phyloP scores from a whole-genome alignment of 108 stramenopile species.

The Seminavis robusta region DNA sequence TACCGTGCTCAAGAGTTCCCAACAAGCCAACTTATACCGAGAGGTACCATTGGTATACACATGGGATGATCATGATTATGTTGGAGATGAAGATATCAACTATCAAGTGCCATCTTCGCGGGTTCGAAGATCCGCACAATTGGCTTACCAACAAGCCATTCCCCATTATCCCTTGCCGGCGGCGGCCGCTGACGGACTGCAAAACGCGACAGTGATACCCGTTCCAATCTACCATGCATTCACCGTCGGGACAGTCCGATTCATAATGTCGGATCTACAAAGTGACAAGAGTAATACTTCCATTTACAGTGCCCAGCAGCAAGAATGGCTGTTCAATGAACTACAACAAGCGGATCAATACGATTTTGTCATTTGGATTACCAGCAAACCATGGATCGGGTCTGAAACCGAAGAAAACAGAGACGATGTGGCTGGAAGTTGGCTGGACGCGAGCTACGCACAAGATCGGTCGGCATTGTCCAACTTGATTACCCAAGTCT shows the following conservation, averaged over 20 bases:
- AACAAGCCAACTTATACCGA: constrained; percentile 34
- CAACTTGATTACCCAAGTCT: constrained; percentile 29
- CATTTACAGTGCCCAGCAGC: constrained; percentile 36
- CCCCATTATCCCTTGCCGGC: no score
- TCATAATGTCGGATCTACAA: constrained; percentile 47
- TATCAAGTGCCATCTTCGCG: no score
- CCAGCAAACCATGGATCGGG: constrained; percentile 46
- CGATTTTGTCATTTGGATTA: constrained; percentile 54
- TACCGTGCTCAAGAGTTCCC: constrained; percentile 35
- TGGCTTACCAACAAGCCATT: no score
- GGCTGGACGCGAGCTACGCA: constrained; percentile 34
- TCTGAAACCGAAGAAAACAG: constrained; percentile 18
- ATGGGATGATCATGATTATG: constrained; percentile 60
- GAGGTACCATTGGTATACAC: constrained; percentile 38
- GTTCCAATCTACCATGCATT: constrained; percentile 54
- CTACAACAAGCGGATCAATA: constrained; percentile 34
- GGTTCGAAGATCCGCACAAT: no score
- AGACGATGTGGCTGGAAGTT: no score
- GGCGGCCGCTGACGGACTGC: no score
- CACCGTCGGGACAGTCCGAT: constrained; percentile 51
- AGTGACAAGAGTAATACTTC: constrained; percentile 29
- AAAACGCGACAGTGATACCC: no score
- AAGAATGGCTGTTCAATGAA: constrained; percentile 43
- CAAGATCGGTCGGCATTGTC: constrained; percentile 32
- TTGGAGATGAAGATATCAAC: constrained; percentile 51